phyloP scores from a whole-genome alignment of 1,139 yeast species.

The Blastobotrys serpentis region DNA sequence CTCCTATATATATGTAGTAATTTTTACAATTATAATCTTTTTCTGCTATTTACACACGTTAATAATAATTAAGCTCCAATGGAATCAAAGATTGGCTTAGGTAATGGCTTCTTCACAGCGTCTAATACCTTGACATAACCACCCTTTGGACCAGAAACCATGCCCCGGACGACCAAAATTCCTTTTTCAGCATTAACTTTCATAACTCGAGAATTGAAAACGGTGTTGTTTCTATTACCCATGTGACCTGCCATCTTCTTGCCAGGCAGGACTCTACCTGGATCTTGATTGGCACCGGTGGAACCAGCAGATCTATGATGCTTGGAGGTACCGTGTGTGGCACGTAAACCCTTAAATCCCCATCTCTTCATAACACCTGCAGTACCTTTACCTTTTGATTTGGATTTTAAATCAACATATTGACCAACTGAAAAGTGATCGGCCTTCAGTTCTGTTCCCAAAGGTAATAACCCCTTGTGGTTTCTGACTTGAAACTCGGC shows the following conservation, averaged over 20 bases:
- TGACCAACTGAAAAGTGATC: conserved; percentile 85
- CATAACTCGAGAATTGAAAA: conserved; percentile 72
- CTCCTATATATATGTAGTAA: no score
- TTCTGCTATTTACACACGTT: not conserved
- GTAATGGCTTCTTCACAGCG: conserved; percentile 51
- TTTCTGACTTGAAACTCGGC: conserved; percentile 78
- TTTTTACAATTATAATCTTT: no score
- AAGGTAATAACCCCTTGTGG: conserved; percentile 62
- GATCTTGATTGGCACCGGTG: conserved; percentile 91
- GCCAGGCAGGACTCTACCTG: conserved; percentile 95
- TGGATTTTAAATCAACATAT: conserved; percentile 73
- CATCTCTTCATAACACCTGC: conserved; percentile 98
- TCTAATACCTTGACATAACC: conserved; percentile 74
- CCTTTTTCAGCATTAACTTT: conserved; percentile 81
- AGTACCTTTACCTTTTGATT: conserved; percentile 93
- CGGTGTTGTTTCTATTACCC: conserved; percentile 77
- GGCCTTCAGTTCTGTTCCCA: conserved; percentile 78
- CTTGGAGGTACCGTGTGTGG: conserved; percentile 93
- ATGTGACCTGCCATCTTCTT: conserved; percentile 98
- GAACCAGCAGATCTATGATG: conserved; percentile 98
- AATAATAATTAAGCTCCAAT: not conserved
- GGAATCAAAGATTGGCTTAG: conserved; percentile 16
- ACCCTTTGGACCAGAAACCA: conserved; percentile 87
- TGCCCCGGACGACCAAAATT: conserved; percentile 79
- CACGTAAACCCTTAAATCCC: conserved; percentile 86